phyloP scores from a whole-genome alignment of 441 rosid genomes.

The Adansonia grandidieri region DNA sequence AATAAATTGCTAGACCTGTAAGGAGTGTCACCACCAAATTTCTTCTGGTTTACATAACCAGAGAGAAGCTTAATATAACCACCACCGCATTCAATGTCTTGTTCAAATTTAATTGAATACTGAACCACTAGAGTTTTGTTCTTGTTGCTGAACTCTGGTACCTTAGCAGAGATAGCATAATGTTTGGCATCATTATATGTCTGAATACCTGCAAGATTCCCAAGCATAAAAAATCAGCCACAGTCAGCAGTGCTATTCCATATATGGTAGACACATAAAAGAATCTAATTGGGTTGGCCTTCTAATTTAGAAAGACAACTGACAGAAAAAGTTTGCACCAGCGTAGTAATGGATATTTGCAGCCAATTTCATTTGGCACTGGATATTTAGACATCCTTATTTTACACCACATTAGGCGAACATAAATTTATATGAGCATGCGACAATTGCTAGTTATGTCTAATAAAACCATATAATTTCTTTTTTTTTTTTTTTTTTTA shows the following conservation, averaged over 20 bases:
- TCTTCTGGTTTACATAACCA: slow-evolving; percentile 89
- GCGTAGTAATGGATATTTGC: not conserved
- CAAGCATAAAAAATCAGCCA: slow-evolving; percentile 21
- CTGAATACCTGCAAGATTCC: slow-evolving; percentile 67
- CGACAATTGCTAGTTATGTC: not conserved
- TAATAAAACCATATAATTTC: not conserved
- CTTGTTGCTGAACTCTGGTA: slow-evolving; percentile 82
- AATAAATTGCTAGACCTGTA: slow-evolving; percentile 55
- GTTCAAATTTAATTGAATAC: slow-evolving; percentile 81
- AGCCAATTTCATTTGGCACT: not conserved
- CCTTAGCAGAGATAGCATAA: slow-evolving; percentile 83
- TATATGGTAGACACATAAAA: not conserved
- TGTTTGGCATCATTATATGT: slow-evolving; percentile 83
- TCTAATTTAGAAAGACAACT: not conserved
- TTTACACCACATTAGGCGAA: not conserved
- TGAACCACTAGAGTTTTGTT: slow-evolving; percentile 82
- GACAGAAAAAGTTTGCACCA: not conserved
- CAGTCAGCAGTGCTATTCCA: not conserved
- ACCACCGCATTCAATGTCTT: slow-evolving; percentile 93
- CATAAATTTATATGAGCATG: not conserved
- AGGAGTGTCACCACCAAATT: slow-evolving; percentile 93
- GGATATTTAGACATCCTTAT: not conserved
- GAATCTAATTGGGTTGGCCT: not conserved
- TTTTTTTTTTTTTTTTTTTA: too few relatives aligned
- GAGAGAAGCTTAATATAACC: slow-evolving; percentile 91